phyloP scores from a whole-genome alignment of 768 basidiomycete genomes.

The Trametes cubensis region DNA sequence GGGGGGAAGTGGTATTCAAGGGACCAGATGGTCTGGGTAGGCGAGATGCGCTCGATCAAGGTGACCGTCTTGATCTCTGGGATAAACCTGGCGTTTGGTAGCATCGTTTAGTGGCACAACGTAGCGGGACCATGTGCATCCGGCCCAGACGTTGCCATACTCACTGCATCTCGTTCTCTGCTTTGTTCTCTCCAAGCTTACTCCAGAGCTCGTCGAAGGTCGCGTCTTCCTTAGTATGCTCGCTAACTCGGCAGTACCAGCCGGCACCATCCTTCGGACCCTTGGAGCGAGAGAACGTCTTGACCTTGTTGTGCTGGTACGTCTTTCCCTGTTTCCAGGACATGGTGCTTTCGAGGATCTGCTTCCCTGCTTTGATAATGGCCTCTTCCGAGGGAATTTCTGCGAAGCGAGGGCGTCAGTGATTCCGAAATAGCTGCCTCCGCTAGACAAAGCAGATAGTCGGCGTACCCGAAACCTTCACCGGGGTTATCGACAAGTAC shows the following conservation, averaged over 20 bases:
- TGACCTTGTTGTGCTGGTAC: conserved; percentile 54
- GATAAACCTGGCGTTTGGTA: conserved; percentile 55
- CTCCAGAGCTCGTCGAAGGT: conserved; percentile 77
- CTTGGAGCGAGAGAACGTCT: conserved; percentile 57
- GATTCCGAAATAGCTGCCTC: background rate
- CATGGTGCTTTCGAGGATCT: conserved; percentile 57
- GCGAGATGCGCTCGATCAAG: conserved; percentile 63
- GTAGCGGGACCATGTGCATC: too few species aligned
- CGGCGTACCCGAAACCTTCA: conserved; percentile 43
- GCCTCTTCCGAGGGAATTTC: conserved; percentile 64
- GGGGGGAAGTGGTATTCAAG: conserved; percentile 73
- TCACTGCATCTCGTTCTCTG: conserved; percentile 69
- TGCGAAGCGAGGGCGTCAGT: conserved; percentile 30
- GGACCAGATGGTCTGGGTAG: conserved; percentile 69
- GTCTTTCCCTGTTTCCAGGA: conserved; percentile 74
- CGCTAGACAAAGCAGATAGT: background rate
- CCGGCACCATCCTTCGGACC: conserved; percentile 55
- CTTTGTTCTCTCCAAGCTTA: conserved; percentile 66
- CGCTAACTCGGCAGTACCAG: conserved; percentile 72
- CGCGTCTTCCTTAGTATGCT: conserved; percentile 64
- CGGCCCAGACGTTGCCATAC: conserved; percentile 20
- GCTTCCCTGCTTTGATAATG: conserved; percentile 53
- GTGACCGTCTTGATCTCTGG: conserved; percentile 64
- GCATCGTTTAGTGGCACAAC: background rate
- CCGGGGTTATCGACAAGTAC: conserved; percentile 43